Evolutionary conservation across 805 yeast species (phyloP).

Genomic region (Nakazawaea anatomiae): DNA sequence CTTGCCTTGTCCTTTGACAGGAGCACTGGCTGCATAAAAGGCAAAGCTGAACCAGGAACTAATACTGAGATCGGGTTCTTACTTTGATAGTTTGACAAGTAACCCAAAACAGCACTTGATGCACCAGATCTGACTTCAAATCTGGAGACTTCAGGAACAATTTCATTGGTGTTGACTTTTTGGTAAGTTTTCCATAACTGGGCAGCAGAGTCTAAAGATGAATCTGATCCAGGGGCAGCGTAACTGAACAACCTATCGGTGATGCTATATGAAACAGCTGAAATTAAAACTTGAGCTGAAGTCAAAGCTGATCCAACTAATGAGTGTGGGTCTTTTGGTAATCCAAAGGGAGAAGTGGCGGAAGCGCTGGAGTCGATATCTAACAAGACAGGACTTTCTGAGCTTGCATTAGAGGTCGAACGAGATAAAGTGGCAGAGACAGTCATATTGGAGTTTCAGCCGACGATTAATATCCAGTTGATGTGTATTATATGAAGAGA

Average conservation of each 20-base stretch:
- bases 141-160: slow-evolving; percentile 55
- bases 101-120: slow-evolving; percentile 73
- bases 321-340: slow-evolving; percentile 49
- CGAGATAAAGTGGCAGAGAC: slow-evolving; percentile 6
- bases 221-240: slow-evolving; percentile 57
- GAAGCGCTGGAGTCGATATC: slow-evolving; percentile 22
- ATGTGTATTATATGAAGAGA: no score
- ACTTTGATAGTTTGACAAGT: slow-evolving; percentile 25
- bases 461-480: no score
- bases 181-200: slow-evolving; percentile 52
- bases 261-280: slow-evolving; percentile 47
- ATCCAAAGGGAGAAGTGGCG: slow-evolving; percentile 50
- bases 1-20: slow-evolving; percentile 23
- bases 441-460: neutral
- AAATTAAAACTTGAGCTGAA: slow-evolving; percentile 48
- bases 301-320: slow-evolving; percentile 44
- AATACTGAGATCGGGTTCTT: slow-evolving; percentile 35
- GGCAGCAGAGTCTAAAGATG: slow-evolving; percentile 54
- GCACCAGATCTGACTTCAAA: slow-evolving; percentile 82
- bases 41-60: slow-evolving; percentile 62
- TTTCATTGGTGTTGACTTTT: slow-evolving; percentile 45
- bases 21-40: slow-evolving; percentile 61
- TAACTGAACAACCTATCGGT: slow-evolving; percentile 60
- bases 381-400: slow-evolving; percentile 30
- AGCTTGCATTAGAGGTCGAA: slow-evolving; percentile 30